A percentile compares a stretch with the other conserved stretches of the same genome.
Evolutionary conservation across 306 rosid species (phyloP).

Genomic region (Vicia villosa): DNA sequence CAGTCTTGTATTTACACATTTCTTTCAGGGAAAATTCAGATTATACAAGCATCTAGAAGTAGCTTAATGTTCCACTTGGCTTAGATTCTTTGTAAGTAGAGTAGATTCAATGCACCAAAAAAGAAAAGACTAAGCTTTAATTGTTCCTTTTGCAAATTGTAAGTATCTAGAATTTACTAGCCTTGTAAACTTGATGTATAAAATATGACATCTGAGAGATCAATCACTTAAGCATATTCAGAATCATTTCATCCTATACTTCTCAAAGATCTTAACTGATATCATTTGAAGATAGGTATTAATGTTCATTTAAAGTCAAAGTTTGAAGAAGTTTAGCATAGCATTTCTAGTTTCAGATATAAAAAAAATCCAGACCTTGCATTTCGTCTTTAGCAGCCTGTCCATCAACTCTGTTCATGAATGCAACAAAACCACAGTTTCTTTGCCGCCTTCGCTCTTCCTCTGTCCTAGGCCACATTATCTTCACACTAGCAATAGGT

Average conservation of each 20-base stretch:
- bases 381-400: constrained; percentile 99
- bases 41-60: constrained; percentile 7
- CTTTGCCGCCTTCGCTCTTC: constrained; percentile 99
- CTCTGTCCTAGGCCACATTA: constrained; percentile 99
- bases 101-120: constrained; percentile 15
- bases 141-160: not conserved
- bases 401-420: constrained; percentile 98
- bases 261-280: not conserved
- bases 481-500: constrained; percentile 99
- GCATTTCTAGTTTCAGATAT: not conserved
- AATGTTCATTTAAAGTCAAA: constrained; percentile 11
- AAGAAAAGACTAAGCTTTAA: not conserved
- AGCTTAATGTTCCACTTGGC: not conserved
- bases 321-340: constrained; percentile 22
- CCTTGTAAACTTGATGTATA: not conserved
- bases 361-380: constrained; percentile 72
- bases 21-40: constrained; percentile 23
- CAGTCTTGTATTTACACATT: constrained; percentile 27
- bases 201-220: not conserved
- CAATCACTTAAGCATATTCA: not conserved
- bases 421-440: constrained; percentile 99
- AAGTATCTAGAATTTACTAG: not conserved
- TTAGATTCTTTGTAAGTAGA: constrained; percentile 1
- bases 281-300: constrained; percentile 18
- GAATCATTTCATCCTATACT: constrained; percentile 3